Conservation (phyloP, 305 asterid genomes). For the Solanum hybrid region DNA sequence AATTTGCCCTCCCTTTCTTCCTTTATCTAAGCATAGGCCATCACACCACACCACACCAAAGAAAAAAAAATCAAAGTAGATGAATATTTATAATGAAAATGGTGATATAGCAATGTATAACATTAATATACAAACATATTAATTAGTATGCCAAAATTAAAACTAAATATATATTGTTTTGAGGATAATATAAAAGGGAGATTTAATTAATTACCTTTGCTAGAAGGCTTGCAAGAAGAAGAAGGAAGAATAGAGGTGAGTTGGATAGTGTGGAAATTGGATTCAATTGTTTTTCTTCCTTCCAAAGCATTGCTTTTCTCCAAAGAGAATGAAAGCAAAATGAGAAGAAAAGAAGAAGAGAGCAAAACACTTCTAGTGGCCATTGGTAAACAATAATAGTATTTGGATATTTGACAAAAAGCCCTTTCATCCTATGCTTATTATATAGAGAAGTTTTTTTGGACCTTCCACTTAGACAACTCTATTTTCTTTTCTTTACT, state of each 20-base stretch:
- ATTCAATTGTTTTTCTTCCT: conserved; percentile 7
- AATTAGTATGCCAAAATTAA: neutral
- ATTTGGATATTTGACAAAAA: neutral
- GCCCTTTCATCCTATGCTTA: neutral
- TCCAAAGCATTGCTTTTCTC: conserved; percentile 19
- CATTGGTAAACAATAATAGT: conserved; percentile 12
- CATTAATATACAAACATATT: neutral
- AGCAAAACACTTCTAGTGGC: conserved; percentile 14
- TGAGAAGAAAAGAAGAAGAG: conserved; percentile 11
- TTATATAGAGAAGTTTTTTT: neutral
- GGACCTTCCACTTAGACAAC: neutral
- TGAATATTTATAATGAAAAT: neutral
- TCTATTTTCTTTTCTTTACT: neutral
- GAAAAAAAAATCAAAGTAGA: neutral
- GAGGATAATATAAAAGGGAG: neutral
- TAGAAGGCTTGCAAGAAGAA: conserved; percentile 34
- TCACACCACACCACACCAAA: neutral
- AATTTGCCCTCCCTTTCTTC: neutral
- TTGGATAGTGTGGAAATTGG: conserved; percentile 29
- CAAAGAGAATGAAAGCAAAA: conserved; percentile 8
- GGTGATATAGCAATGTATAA: neutral
- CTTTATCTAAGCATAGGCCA: neutral
- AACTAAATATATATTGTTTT: neutral
- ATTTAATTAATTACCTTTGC: conserved; percentile 14
- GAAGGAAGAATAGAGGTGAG: conserved; percentile 37